A percentile compares a stretch with the other conserved stretches of the same genome.
Evolutionary conservation across 768 basidiomycete species (phyloP).

Genomic region (Clitopilus passeckerianus): DNA sequence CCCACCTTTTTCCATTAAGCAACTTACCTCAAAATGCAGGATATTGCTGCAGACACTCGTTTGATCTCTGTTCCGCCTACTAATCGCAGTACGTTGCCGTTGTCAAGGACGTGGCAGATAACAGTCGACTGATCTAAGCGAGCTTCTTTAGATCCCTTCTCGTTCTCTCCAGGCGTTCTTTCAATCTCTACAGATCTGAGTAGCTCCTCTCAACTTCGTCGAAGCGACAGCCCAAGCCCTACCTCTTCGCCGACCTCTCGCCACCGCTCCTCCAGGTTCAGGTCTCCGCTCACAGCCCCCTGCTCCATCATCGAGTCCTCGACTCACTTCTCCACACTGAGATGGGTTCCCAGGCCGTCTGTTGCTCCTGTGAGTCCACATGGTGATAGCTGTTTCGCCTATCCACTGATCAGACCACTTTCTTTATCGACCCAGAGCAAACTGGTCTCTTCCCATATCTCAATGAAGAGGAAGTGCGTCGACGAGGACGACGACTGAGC

Average conservation of each 20-base stretch:
- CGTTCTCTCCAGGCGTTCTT: not conserved
- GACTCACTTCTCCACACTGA: not conserved
- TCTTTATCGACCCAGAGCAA: not conserved
- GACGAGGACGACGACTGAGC: not conserved
- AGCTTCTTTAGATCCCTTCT: not conserved
- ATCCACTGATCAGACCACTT: not conserved
- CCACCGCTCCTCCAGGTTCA: not conserved
- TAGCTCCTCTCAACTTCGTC: not conserved
- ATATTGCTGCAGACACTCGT: not conserved
- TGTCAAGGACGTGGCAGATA: not conserved
- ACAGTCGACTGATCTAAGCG: not conserved
- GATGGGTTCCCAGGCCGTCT: not conserved
- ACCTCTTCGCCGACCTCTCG: not conserved
- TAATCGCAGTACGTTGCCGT: not conserved
- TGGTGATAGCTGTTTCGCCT: not conserved
- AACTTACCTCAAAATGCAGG: not conserved
- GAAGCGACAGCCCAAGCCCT: not conserved
- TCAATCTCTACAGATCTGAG: not conserved
- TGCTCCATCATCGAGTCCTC: not conserved
- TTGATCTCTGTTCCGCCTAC: not conserved
- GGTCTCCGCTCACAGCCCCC: not conserved
- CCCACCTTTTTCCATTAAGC: not conserved
- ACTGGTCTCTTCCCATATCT: not conserved
- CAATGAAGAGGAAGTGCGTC: not conserved
- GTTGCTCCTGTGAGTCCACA: not conserved